phyloP scores from a whole-genome alignment of 192 early-diverging fungal species.

The Spizellomyces punctatus region DNA sequence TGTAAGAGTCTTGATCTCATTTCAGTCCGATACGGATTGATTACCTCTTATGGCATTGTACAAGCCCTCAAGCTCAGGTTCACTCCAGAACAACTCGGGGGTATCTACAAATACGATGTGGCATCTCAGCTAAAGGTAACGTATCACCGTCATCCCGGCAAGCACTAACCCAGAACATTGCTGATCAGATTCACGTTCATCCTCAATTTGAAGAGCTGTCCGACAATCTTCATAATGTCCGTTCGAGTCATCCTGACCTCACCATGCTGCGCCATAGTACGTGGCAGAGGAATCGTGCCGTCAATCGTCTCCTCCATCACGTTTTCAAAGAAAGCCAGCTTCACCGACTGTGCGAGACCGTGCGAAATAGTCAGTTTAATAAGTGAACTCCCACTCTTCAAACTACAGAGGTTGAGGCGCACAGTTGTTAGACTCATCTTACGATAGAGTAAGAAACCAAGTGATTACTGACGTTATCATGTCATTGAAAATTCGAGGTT shows the following conservation, averaged over 20 bases:
- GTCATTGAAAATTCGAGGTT: conserved; percentile 81
- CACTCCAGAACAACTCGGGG: conserved; percentile 86
- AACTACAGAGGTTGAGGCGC: background rate
- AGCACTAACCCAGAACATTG: conserved; percentile 69
- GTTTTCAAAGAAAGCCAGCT: conserved; percentile 90
- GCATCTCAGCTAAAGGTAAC: background rate
- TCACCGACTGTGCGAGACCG: conserved; percentile 91
- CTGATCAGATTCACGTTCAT: conserved; percentile 84
- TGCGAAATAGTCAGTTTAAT: conserved; percentile 94
- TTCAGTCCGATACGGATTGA: conserved; percentile 3
- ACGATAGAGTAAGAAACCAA: conserved; percentile 44
- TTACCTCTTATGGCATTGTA: conserved; percentile 77
- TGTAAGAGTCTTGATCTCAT: background rate
- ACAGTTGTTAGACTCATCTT: background rate
- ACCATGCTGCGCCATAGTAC: conserved; percentile 91
- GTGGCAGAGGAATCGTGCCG: conserved; percentile 64
- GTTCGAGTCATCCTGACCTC: conserved; percentile 62
- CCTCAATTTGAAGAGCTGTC: conserved; percentile 73
- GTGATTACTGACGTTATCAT: conserved; percentile 65
- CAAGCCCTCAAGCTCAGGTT: conserved; percentile 72
- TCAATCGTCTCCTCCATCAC: conserved; percentile 82
- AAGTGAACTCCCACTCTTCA: conserved; percentile 53
- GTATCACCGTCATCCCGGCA: conserved; percentile 54
- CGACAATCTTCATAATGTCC: conserved; percentile 51
- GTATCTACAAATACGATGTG: conserved; percentile 71